Evolutionary conservation across 2,329 filamentous ascomycete species (phyloP).

Genomic region (Venturia pyrina): DNA sequence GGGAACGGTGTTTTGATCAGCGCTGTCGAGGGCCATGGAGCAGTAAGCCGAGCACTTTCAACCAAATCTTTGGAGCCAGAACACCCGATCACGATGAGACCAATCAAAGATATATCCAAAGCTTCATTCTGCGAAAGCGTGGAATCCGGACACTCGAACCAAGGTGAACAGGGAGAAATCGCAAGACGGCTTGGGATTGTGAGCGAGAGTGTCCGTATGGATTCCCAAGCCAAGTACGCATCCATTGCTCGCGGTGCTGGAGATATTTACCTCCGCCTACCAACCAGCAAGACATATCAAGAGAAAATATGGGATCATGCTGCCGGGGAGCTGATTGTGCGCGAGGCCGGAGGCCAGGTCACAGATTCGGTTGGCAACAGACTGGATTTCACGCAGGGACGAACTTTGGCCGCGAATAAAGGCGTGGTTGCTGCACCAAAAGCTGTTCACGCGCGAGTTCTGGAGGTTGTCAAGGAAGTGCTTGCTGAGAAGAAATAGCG

Average conservation of each 20-base stretch:
- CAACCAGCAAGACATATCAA: constrained; percentile 76
- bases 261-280: constrained; percentile 86
- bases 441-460: constrained; percentile 63
- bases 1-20: constrained; percentile 83
- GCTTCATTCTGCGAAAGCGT: constrained; percentile 97
- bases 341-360: constrained; percentile 86
- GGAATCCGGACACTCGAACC: constrained; percentile 83
- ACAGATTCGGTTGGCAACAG: constrained; percentile 79
- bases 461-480: constrained; percentile 74
- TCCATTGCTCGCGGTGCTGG: constrained; percentile 89
- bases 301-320: constrained; percentile 99
- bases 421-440: constrained; percentile 83
- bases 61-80: constrained; percentile 41
- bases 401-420: constrained; percentile 83
- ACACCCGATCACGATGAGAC: constrained; percentile 69
- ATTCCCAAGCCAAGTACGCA: constrained; percentile 96
- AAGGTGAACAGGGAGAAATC: constrained; percentile 78
- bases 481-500: constrained; percentile 39
- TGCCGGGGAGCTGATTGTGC: constrained; percentile 84
- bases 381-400: constrained; percentile 76
- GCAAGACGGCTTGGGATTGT: constrained; percentile 79
- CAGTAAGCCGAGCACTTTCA: constrained; percentile 64
- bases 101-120: constrained; percentile 59
- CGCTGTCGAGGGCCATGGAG: constrained; percentile 69
- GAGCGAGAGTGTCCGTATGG: constrained; percentile 83